Conservation (phyloP, 331 rosid genomes). For the Prunus yedoensis region DNA sequence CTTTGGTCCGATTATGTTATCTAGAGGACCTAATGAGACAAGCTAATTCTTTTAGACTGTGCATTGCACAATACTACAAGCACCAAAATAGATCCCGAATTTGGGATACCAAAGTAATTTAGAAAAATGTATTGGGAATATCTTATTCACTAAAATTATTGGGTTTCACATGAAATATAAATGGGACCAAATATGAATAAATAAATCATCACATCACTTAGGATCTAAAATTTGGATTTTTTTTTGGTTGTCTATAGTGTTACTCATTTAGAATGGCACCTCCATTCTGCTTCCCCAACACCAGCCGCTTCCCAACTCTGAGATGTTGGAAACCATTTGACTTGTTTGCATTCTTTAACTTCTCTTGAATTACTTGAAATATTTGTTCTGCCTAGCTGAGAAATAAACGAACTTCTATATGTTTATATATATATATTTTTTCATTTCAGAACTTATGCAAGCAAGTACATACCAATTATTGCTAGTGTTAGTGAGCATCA, state of each 20-base stretch:
- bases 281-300: background rate
- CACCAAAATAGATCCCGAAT: background rate
- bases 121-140: background rate
- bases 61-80: background rate
- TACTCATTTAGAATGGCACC: background rate
- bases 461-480: conserved; percentile 99
- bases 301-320: background rate
- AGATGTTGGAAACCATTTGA: conserved; percentile 19
- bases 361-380: conserved; percentile 6
- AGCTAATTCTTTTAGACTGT: background rate
- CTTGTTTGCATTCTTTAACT: conserved; percentile 26
- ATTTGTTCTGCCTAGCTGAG: conserved; percentile 9
- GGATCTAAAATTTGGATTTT: background rate
- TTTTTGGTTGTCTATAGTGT: background rate
- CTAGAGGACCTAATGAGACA: conserved; percentile 5
- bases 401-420: conserved; percentile 1
- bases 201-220: background rate
- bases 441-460: conserved; percentile 89
- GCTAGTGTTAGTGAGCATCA: conserved; percentile 99
- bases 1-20: conserved; percentile 5
- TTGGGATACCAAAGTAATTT: background rate
- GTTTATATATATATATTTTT: conserved; percentile 17
- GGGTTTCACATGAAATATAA: conserved; percentile 13
- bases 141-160: background rate
- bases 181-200: background rate